phyloP scores from a whole-genome alignment of 306 rosid genomes.

The Gillenia trifoliata region DNA sequence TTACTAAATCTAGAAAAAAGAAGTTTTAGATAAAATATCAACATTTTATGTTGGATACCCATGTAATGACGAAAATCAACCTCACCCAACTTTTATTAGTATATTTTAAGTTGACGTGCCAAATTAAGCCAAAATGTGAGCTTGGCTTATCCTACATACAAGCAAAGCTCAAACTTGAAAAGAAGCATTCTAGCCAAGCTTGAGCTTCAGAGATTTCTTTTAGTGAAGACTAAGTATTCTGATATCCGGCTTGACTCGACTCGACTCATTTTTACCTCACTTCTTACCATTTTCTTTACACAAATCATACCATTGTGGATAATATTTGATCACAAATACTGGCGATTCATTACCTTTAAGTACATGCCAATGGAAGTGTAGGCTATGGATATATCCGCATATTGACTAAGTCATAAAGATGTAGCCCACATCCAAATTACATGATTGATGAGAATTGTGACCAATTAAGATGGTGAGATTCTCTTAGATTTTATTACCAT shows the following conservation, averaged over 20 bases:
- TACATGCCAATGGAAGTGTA: background rate
- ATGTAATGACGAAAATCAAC: too few relatives aligned
- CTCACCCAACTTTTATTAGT: too few relatives aligned
- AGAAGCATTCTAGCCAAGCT: background rate
- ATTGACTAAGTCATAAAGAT: background rate
- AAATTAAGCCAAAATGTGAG: too few relatives aligned
- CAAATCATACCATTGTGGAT: background rate
- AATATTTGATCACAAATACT: background rate
- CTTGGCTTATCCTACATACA: too few relatives aligned
- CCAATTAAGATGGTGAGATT: background rate
- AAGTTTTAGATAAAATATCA: too few relatives aligned
- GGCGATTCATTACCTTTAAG: background rate
- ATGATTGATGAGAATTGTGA: background rate
- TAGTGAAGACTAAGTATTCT: background rate
- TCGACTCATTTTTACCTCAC: background rate
- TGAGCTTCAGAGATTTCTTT: background rate
- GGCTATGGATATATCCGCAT: background rate
- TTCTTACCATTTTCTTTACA: background rate
- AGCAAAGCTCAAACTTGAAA: background rate
- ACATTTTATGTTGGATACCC: too few relatives aligned
- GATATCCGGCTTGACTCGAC: background rate
- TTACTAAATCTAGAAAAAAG: too few relatives aligned
- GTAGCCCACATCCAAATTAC: background rate
- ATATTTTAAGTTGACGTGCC: too few relatives aligned
- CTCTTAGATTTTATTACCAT: background rate